Conservation (phyloP, 805 yeast genomes). For the Zygosaccharomyces gambellarensis region DNA sequence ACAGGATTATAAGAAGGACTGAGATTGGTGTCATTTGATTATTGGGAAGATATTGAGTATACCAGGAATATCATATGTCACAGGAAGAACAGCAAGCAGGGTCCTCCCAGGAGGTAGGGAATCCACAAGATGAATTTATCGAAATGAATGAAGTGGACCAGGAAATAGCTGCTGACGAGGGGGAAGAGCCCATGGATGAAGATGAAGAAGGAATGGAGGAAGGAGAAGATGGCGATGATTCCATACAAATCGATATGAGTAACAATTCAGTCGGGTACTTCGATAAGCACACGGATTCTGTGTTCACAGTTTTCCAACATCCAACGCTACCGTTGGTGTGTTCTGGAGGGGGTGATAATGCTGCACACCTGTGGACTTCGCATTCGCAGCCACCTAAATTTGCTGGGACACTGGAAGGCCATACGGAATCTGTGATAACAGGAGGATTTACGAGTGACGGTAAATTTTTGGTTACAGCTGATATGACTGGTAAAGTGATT, state of each 20-base stretch:
- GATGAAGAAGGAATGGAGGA: conserved; percentile 38
- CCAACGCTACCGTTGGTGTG: conserved; percentile 80
- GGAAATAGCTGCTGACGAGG: conserved; percentile 35
- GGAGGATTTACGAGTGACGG: conserved; percentile 86
- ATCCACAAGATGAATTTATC: conserved; percentile 37
- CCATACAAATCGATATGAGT: conserved; percentile 75
- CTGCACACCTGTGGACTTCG: conserved; percentile 88
- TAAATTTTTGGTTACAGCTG: conserved; percentile 76
- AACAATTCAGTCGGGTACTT: conserved; percentile 88
- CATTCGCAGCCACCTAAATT: conserved; percentile 79
- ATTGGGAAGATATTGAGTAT: neutral
- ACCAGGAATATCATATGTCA: neutral
- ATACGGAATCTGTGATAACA: conserved; percentile 80
- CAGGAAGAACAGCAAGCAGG: conserved; percentile 3
- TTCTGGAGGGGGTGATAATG: conserved; percentile 94
- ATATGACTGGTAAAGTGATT: conserved; percentile 85
- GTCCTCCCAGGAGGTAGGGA: conserved; percentile 5
- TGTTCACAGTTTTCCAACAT: conserved; percentile 76
- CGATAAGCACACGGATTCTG: conserved; percentile 84
- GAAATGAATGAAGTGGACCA: conserved; percentile 43
- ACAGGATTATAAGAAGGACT: neutral
- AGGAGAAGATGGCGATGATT: conserved; percentile 37
- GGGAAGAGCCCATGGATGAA: conserved; percentile 30
- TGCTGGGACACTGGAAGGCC: conserved; percentile 72
- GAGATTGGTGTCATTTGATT: neutral